Conservation (phyloP, 768 basidiomycete genomes). For the Termitomyces sp. region DNA sequence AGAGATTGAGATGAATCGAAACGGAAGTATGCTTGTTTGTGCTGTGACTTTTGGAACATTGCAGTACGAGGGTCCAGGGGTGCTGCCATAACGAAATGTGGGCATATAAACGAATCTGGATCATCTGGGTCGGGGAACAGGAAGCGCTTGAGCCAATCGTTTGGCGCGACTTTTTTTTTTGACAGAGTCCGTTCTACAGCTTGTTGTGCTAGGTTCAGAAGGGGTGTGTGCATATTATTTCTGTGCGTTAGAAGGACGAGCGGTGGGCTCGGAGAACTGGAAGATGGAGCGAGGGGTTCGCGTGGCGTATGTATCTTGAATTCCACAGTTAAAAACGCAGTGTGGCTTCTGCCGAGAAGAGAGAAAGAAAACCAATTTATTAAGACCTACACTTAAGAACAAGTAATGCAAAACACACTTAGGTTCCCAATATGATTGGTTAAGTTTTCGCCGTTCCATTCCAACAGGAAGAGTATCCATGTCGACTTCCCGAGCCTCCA, state of each 20-base stretch:
- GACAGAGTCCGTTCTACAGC: slow-evolving; percentile 22
- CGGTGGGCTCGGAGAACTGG: slow-evolving; percentile 27
- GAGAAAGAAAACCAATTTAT: slow-evolving; percentile 2
- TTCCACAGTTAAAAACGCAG: slow-evolving; percentile 66
- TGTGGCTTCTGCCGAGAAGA: slow-evolving; percentile 47
- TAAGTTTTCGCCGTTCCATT: slow-evolving; percentile 73
- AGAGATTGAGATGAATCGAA: slow-evolving; percentile 50
- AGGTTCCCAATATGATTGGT: slow-evolving; percentile 80
- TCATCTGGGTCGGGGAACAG: slow-evolving; percentile 49
- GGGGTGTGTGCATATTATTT: slow-evolving; percentile 43
- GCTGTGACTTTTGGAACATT: slow-evolving; percentile 12
- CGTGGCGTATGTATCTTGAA: slow-evolving; percentile 57
- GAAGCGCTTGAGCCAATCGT: slow-evolving; percentile 53
- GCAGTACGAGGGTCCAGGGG: slow-evolving; percentile 28
- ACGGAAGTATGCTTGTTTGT: slow-evolving; percentile 43
- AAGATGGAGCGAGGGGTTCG: slow-evolving; percentile 36
- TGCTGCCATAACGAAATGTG: slow-evolving; percentile 59
- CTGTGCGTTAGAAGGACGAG: slow-evolving; percentile 60
- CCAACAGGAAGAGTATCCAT: slow-evolving; percentile 75
- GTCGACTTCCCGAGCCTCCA: slow-evolving; percentile 63
- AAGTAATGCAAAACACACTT: slow-evolving; percentile 46
- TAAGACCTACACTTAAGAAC: slow-evolving; percentile 3
- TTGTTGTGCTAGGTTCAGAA: slow-evolving; percentile 36
- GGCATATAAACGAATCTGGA: slow-evolving; percentile 47
- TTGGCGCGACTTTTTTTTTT: slow-evolving; percentile 33